Conservation (phyloP, 805 yeast species). For the Candida silvicultrix region DNA sequence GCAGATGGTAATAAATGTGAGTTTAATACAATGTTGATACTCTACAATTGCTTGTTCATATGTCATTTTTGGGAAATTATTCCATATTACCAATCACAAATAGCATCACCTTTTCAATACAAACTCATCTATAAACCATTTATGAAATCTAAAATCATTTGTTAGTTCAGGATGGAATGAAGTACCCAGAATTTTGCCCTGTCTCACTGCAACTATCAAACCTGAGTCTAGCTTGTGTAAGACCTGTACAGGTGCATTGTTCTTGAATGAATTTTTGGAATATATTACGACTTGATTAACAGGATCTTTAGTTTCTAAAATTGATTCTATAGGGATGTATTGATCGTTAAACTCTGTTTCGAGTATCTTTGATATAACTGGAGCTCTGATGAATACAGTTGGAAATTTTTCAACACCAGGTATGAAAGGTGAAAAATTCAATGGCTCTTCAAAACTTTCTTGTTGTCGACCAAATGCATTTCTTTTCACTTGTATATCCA, state of each 20-base stretch:
- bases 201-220: conserved; percentile 66
- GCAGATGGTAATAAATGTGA: too few species aligned
- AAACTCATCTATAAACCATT: conserved; percentile 62
- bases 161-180: conserved; percentile 78
- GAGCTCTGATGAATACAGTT: conserved; percentile 68
- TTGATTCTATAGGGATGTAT: not conserved
- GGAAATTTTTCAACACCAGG: conserved; percentile 31
- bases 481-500: conserved; percentile 57
- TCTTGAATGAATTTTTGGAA: not conserved
- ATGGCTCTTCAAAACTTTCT: conserved; percentile 48
- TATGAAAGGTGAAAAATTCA: conserved; percentile 38
- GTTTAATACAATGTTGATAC: too few species aligned
- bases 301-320: not conserved
- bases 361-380: conserved; percentile 42
- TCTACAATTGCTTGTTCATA: too few species aligned
- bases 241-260: conserved; percentile 28
- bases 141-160: conserved; percentile 53
- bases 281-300: not conserved
- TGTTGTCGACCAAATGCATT: conserved; percentile 79
- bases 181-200: conserved; percentile 62
- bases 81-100: too few species aligned
- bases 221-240: conserved; percentile 31
- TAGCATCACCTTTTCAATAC: not conserved
- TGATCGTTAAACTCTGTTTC: conserved; percentile 3
- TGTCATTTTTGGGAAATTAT: too few species aligned